Conservation (phyloP, 306 rosid species). For the Mimosa pudica region DNA sequence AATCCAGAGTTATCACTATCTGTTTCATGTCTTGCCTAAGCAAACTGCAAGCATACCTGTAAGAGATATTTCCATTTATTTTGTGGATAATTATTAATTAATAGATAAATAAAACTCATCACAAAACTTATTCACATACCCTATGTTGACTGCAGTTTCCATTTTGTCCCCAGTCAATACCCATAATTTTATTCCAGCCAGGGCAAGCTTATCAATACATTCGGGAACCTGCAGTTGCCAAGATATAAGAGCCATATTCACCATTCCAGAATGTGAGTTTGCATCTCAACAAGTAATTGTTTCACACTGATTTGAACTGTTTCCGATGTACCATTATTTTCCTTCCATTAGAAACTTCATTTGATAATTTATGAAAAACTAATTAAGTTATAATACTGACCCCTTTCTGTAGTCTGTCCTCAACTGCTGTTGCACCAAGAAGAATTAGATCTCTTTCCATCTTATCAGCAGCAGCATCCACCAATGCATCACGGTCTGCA, state of each 20-base stretch:
- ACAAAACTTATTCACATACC: constrained; percentile 48
- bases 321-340: constrained; percentile 7
- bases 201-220: constrained; percentile 70
- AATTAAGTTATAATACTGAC: constrained; percentile 41
- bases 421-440: constrained; percentile 91
- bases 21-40: constrained; percentile 76
- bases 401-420: constrained; percentile 88
- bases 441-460: constrained; percentile 73
- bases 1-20: constrained; percentile 73
- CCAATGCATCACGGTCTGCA: constrained; percentile 53
- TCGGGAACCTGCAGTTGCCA: constrained; percentile 75
- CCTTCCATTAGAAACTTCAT: constrained; percentile 15
- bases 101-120: constrained; percentile 24
- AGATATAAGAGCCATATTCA: constrained; percentile 27
- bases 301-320: not conserved
- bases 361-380: not conserved
- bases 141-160: constrained; percentile 92
- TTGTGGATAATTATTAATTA: constrained; percentile 29
- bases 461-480: constrained; percentile 64
- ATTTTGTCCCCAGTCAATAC: constrained; percentile 93
- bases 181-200: constrained; percentile 87
- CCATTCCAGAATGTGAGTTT: constrained; percentile 24
- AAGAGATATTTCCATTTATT: constrained; percentile 25
- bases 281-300: constrained; percentile 1
- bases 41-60: constrained; percentile 86